A percentile compares a stretch with the other conserved stretches of the same genome.
These are phyloP conservation scores for Thamnidium elegans DNA, from an alignment of 192 early-diverging fungal genomes.

Conservation along the genomic window DNA sequence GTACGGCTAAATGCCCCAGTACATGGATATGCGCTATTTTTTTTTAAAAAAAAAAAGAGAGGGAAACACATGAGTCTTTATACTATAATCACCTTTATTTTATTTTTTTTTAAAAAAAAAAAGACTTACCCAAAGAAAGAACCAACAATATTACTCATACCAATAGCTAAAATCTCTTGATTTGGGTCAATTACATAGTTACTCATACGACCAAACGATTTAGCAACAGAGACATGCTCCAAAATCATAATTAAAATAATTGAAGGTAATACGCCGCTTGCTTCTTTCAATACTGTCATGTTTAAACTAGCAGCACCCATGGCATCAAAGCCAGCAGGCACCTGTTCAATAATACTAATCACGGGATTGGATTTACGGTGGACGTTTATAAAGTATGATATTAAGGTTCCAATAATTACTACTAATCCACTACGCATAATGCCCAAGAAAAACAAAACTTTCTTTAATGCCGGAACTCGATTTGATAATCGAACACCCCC, in stretches of 20 bases:
- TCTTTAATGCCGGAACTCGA: constrained; percentile 43
- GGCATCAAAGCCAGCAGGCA: constrained; percentile 73
- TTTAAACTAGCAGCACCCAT: constrained; percentile 52
- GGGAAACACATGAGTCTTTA: not conserved
- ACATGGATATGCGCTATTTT: constrained; percentile 71
- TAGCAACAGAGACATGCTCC: constrained; percentile 88
- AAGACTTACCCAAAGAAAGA: constrained; percentile 69
- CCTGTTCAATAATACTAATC: constrained; percentile 65
- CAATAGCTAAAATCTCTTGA: constrained; percentile 90
- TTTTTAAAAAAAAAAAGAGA: constrained; percentile 1
- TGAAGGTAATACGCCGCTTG: constrained; percentile 53
- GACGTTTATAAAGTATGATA: constrained; percentile 57
- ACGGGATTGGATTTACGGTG: constrained; percentile 31
- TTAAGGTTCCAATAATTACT: constrained; percentile 68
- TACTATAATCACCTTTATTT: too few species aligned
- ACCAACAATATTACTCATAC: constrained; percentile 78
- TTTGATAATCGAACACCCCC: constrained; percentile 24
- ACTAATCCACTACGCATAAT: constrained; percentile 72
- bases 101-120: too few species aligned
- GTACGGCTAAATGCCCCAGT: constrained; percentile 94
- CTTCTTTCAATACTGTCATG: constrained; percentile 49
- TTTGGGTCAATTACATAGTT: constrained; percentile 72
- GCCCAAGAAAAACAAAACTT: constrained; percentile 59
- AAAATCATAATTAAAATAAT: constrained; percentile 76
- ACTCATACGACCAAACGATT: constrained; percentile 83